These are phyloP conservation scores for Colletotrichum chlorophyti DNA, from an alignment of 2,329 filamentous ascomycete species.

Conservation along the genomic window DNA sequence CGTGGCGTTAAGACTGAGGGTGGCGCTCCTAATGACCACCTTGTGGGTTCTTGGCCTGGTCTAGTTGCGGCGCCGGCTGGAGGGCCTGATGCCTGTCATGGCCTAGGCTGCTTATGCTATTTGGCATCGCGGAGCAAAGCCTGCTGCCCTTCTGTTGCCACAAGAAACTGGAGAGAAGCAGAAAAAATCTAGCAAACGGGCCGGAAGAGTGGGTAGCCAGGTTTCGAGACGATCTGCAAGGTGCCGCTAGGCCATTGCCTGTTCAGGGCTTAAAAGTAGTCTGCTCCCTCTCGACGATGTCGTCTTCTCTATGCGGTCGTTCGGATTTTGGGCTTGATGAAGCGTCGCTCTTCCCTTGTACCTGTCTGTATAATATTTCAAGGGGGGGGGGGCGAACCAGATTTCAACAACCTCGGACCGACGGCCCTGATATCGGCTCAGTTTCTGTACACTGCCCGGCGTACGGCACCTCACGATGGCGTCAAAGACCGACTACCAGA, in stretches of 20 bases:
- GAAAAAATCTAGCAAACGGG: neutral
- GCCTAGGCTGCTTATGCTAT: neutral
- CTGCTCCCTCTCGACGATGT: neutral
- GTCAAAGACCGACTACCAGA: slow-evolving; percentile 34
- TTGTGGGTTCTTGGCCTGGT: slow-evolving; percentile 2
- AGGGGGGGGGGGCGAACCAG: neutral
- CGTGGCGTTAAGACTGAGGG: slow-evolving; percentile 6
- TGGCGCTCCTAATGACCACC: neutral
- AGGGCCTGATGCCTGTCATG: neutral
- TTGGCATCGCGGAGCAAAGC: neutral
- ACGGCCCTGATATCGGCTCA: no score
- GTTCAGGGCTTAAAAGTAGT: slow-evolving; percentile 2
- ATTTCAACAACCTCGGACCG: neutral
- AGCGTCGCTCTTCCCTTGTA: neutral
- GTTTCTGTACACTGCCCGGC: no score
- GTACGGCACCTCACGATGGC: slow-evolving; percentile 16
- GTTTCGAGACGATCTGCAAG: neutral
- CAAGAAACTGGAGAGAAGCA: neutral
- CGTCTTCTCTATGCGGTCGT: no score
- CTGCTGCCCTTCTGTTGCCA: neutral
- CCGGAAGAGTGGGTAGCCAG: neutral
- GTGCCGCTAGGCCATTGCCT: no score
- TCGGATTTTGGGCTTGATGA: slow-evolving; percentile 8
- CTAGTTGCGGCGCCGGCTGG: slow-evolving; percentile 1
- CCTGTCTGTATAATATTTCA: no score